Evolutionary conservation across 73 alveolate genomes (phyloP).

Genomic region (Paramecium primaurelia): DNA sequence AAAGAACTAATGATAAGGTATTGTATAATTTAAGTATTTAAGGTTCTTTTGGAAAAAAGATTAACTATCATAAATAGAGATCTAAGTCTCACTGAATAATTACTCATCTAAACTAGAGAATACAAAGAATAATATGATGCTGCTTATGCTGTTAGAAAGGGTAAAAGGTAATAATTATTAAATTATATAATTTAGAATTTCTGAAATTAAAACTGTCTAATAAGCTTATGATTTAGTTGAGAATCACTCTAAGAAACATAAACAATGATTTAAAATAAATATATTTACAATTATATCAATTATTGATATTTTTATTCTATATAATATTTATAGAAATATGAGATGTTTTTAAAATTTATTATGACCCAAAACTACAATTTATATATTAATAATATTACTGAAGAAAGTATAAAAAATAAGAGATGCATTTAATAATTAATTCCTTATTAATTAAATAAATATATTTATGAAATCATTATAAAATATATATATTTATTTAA

Average conservation of each 20-base stretch:
- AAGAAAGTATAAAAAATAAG: no score
- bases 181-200: background rate
- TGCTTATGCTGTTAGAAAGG: slow-evolving; percentile 29
- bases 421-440: no score
- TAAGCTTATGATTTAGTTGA: slow-evolving; percentile 42
- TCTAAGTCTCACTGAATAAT: background rate
- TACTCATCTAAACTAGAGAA: slow-evolving; percentile 12
- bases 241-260: slow-evolving; percentile 2
- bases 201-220: slow-evolving; percentile 44
- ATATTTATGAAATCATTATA: no score
- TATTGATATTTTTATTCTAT: background rate
- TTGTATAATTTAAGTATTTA: background rate
- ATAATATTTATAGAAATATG: background rate
- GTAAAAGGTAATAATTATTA: background rate
- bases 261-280: background rate
- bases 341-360: no score
- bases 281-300: background rate
- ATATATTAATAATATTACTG: no score
- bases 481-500: no score
- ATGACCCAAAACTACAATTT: no score
- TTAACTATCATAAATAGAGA: background rate
- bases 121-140: slow-evolving; percentile 47
- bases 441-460: no score
- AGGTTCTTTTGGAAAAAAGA: slow-evolving; percentile 42
- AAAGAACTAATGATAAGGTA: background rate